Evolutionary conservation across 1,139 yeast genomes (phyloP).

Genomic region (Zygosaccharomyces sapae): DNA sequence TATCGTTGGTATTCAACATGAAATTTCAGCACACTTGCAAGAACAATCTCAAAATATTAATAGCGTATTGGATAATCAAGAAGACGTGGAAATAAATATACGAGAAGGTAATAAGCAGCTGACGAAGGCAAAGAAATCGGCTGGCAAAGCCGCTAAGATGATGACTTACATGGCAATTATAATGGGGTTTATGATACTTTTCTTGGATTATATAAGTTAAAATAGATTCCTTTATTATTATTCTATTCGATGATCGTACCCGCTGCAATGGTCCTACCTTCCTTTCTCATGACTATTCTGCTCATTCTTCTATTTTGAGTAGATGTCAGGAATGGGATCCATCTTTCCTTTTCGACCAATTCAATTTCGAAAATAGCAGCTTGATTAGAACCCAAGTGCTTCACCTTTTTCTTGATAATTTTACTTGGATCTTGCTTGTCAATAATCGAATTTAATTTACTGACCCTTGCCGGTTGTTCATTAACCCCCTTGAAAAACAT

Average conservation of each 20-base stretch:
- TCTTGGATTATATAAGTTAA: constrained; percentile 48
- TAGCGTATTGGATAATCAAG: constrained; percentile 64
- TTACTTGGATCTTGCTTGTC: constrained; percentile 43
- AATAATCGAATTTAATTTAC: constrained; percentile 52
- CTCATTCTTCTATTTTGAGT: constrained; percentile 64
- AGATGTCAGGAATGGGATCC: constrained; percentile 60
- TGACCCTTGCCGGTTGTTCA: constrained; percentile 68
- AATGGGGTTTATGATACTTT: constrained; percentile 58
- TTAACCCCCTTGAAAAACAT: constrained; percentile 78
- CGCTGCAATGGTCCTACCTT: constrained; percentile 85
- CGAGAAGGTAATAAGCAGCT: constrained; percentile 70
- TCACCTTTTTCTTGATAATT: constrained; percentile 49
- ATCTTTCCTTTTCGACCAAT: constrained; percentile 44
- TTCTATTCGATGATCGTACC: constrained; percentile 49
- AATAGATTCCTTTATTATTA: constrained; percentile 1
- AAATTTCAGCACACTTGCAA: constrained; percentile 69
- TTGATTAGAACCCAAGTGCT: constrained; percentile 71
- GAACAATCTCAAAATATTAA: constrained; percentile 73
- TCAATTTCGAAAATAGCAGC: constrained; percentile 68
- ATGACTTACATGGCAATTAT: constrained; percentile 58
- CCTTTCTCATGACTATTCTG: constrained; percentile 77
- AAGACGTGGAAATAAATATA: constrained; percentile 64
- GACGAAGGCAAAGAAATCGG: constrained; percentile 63
- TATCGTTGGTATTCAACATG: constrained; percentile 73
- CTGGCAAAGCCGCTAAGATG: constrained; percentile 66